Evolutionary conservation across 148 eudicot genomes (phyloP).

Genomic region (Drosera capensis): DNA sequence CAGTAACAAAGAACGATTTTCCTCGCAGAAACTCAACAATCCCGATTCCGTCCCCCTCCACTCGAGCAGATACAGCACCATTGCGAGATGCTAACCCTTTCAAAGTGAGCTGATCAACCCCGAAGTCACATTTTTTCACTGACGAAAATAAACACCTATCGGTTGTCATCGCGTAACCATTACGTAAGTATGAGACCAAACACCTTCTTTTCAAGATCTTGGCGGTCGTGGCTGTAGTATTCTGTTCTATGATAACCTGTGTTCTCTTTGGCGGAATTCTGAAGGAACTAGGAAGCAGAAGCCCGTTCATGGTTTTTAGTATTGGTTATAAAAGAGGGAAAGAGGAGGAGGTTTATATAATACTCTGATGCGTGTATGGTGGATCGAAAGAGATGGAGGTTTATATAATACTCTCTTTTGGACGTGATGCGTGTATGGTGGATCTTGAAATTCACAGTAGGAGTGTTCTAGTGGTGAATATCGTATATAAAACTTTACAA

Average conservation of each 20-base stretch:
- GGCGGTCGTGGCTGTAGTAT: slow-evolving; percentile 4
- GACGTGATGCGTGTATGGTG: too few relatives aligned
- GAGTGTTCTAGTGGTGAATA: too few relatives aligned
- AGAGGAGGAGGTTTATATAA: slow-evolving; percentile 23
- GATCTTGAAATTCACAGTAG: too few relatives aligned
- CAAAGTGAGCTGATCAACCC: slow-evolving; percentile 9
- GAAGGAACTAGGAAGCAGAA: slow-evolving; percentile 52
- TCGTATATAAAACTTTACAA: too few relatives aligned
- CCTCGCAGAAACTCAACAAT: slow-evolving; percentile 63
- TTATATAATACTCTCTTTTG: too few relatives aligned
- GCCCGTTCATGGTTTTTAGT: slow-evolving; percentile 56
- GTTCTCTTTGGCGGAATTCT: slow-evolving; percentile 22
- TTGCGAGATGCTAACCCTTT: slow-evolving; percentile 35
- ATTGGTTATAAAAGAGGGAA: slow-evolving; percentile 16
- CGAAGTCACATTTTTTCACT: slow-evolving; percentile 30
- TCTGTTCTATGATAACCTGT: slow-evolving; percentile 3
- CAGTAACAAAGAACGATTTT: slow-evolving; percentile 66
- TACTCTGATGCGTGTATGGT: too few relatives aligned
- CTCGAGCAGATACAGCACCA: slow-evolving; percentile 27
- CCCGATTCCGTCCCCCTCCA: slow-evolving; percentile 52
- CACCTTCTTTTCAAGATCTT: slow-evolving; percentile 16
- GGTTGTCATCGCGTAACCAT: slow-evolving; percentile 29
- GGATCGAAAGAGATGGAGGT: too few relatives aligned
- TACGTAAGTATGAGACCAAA: slow-evolving; percentile 36
- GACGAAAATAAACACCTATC: slow-evolving; percentile 29